Base-by-base conservation (phyloP, 2,329 filamentous ascomycete species). In the Zymoseptoria brevis region DNA sequence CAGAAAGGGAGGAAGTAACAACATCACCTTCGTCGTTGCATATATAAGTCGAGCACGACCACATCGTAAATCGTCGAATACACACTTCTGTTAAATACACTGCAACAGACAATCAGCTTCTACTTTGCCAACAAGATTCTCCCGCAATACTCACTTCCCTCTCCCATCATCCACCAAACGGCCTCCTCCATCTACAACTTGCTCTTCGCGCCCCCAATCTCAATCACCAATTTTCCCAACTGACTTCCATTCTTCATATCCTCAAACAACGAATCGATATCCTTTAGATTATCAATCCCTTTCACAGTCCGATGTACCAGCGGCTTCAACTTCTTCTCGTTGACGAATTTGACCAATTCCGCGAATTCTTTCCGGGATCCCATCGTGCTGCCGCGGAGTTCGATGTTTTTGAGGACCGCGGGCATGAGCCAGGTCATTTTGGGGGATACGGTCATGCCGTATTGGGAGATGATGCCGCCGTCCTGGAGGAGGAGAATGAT, bases 211-310 rank as follows among this genome's bases (percentile, higher is more conserved):
- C 61, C 60, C 41, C 71, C 69, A 26, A 92, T 81, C 67, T 89
- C 83, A 64, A 96, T 83, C 1, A 96, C 90, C 67, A 97, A 74
- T 76, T 97, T 97, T 9, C 93, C 94, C 78, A 97, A 96, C 74
- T 97, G 93, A 62, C 77, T 85, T 0, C 87, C 90, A 5, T 84
- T 83, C 71, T 89, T 90, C 84, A 97, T 96, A 55, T 96, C 90
- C 49, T 89, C 86, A 72, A 96, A 97, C 55, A 96, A 74, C 0
- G 79, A 80, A 61, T 97, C 85, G 57, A 97, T 89, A n/a, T 79
- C 87, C n/a, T 85, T 80, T 6, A 96, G 67, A 67, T 92, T 86
- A 56, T 88, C 85, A 65, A 96, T 75, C 0, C 90, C 89, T 84
- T 83, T 13, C 0, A 86, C 83, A 5, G 65, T 63, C 56, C 87